Base-by-base conservation (phyloP, 1,284 basidiomycete species). In the Xerocomus nothofagi region DNA sequence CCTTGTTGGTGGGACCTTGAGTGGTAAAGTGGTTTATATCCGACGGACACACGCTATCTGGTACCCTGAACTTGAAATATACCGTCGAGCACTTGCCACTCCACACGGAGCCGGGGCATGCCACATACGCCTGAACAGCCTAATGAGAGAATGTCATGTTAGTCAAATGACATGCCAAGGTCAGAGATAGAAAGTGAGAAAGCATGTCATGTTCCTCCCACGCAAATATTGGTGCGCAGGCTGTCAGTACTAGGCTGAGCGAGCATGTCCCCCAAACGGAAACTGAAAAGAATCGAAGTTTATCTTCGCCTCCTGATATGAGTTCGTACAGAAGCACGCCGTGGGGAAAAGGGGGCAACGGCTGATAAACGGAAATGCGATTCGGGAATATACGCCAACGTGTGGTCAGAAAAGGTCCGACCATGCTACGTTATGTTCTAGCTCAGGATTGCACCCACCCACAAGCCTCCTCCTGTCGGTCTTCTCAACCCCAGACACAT, bases 221-320 rank as follows among this genome's bases (percentile, higher is more conserved):
- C 45, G n/a, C n/a, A n/a, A n/a, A 49, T 29, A 26, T 12, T 34
- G n/a, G n/a, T 40, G 42, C 34, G 12, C 14, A n/a, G 36, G 4
- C 18, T 38, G 36, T 50, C 48, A 30, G 43, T 29, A 39, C 21
- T 37, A 8, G 39, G 24, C 27, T 26, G 31, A 29, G 41, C 40
- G n/a, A 42, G 29, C 32, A 8, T 46, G 9, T 39, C 17, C 40
- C 40, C 44, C 23, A 32, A 51, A 40, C n/a, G 44, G 47, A 40
- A 50, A 36, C 50, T 54, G 48, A 52, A 63, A 23, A 37, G 20
- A 26, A 44, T 37, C 20, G 45, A 62, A 57, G 49, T 18, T 26
- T 15, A 38, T 21, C 6, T 23, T 51, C 20, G 26, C 30, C 18
- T 36, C 36, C 21, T 37, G 56, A 51, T 48, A 48, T 44, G 41